Evolutionary conservation across 176 grass and related monocot genomes (phyloP).

Genomic region (Oropetium thomaeum): DNA sequence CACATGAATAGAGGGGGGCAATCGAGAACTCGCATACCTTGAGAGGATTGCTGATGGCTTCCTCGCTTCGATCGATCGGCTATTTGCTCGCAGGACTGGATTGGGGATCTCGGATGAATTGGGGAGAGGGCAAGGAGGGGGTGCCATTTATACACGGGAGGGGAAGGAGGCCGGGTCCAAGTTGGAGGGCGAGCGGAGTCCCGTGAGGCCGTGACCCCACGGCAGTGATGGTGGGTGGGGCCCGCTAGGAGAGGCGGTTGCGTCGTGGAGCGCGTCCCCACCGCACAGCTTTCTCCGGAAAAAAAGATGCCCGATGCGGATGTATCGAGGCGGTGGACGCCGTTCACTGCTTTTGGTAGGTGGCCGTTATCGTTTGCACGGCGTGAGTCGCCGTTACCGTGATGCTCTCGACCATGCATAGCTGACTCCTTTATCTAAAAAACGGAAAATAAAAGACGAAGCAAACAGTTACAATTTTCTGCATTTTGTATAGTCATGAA

Average conservation of each 20-base stretch:
- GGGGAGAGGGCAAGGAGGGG: neutral
- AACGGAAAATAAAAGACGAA: neutral
- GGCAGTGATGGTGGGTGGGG: neutral
- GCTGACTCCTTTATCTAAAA: neutral
- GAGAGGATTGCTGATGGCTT: neutral
- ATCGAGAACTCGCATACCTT: constrained; percentile 31
- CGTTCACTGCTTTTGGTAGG: neutral
- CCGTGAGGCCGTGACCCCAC: constrained; percentile 6
- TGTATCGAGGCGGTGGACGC: constrained; percentile 11
- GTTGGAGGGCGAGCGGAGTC: neutral
- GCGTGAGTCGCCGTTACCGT: neutral
- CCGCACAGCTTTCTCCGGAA: neutral
- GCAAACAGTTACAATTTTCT: too few species aligned
- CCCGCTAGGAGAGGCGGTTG: constrained; percentile 6
- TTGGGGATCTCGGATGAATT: neutral
- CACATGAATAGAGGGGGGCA: neutral
- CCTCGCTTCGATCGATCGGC: neutral
- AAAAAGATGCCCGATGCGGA: neutral
- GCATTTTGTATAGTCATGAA: too few species aligned
- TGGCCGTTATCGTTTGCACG: neutral
- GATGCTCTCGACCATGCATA: neutral
- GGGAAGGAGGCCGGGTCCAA: neutral
- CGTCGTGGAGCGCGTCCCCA: constrained; percentile 14
- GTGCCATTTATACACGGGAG: constrained; percentile 7
- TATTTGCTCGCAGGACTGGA: neutral